A percentile compares a stretch with the other conserved stretches of the same genome.
Conservation (phyloP, 2,329 filamentous ascomycete genomes). For the Falciphora oryzae region DNA sequence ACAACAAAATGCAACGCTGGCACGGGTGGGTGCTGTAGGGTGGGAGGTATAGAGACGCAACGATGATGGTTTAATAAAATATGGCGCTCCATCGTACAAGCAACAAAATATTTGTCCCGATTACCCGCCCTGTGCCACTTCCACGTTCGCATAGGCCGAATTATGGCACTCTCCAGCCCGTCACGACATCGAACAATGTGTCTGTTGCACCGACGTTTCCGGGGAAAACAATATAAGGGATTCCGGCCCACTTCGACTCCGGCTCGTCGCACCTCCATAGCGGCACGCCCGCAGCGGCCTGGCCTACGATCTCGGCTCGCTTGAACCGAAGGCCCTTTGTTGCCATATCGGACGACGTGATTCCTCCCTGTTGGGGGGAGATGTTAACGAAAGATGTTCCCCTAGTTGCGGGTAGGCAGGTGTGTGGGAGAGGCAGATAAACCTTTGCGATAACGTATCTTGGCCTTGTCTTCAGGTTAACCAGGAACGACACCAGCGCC, state of each 20-base stretch:
- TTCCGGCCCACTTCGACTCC: constrained; percentile 40
- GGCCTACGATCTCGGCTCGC: constrained; percentile 47
- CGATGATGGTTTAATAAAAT: too few relatives aligned
- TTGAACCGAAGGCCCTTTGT: constrained; percentile 50
- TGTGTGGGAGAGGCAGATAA: background rate
- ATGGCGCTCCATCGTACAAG: too few relatives aligned
- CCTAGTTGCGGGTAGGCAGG: too few relatives aligned
- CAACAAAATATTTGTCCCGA: too few relatives aligned
- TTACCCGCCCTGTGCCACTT: too few relatives aligned
- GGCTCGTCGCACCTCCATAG: constrained; percentile 53
- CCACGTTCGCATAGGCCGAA: too few relatives aligned
- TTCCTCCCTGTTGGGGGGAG: constrained; percentile 36
- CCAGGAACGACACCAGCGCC: constrained; percentile 44
- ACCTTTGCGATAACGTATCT: constrained; percentile 51
- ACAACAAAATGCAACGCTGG: too few relatives aligned
- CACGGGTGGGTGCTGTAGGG: too few relatives aligned
- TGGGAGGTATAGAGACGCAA: too few relatives aligned
- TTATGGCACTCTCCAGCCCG: constrained; percentile 9
- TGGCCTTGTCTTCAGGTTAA: constrained; percentile 39
- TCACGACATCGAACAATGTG: constrained; percentile 39
- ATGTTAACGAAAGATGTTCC: background rate
- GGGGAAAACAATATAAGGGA: constrained; percentile 54
- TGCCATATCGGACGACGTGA: constrained; percentile 53
- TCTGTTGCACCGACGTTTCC: constrained; percentile 49
- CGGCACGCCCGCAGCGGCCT: constrained; percentile 52